A percentile compares a stretch with the other conserved stretches of the same genome.
Conservation (phyloP, 495 filamentous ascomycete species). For the Daldinia bambusicola region DNA sequence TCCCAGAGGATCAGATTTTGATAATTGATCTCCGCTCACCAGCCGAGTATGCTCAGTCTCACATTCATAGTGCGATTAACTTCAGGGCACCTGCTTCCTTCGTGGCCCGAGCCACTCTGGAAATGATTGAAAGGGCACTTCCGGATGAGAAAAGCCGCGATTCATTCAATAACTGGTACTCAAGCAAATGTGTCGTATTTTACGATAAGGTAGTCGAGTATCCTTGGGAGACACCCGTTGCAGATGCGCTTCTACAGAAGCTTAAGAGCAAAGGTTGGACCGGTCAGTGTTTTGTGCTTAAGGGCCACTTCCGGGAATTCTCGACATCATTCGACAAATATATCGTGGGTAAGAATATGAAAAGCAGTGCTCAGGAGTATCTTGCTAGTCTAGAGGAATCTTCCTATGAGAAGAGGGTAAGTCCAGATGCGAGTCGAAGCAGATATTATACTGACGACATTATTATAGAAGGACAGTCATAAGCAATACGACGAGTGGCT, state of each 20-base stretch:
- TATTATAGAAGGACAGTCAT: constrained; percentile 51
- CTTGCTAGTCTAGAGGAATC: constrained; percentile 51
- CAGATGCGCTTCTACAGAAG: constrained; percentile 53
- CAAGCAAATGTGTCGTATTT: constrained; percentile 59
- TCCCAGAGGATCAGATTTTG: constrained; percentile 54
- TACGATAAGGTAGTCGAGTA: constrained; percentile 59
- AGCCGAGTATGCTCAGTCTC: constrained; percentile 57
- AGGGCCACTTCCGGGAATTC: constrained; percentile 62
- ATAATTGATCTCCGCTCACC: constrained; percentile 58
- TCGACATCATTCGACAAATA: constrained; percentile 58
- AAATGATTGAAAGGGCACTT: constrained; percentile 61
- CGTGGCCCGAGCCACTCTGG: constrained; percentile 53
- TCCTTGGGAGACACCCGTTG: constrained; percentile 59
- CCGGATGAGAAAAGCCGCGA: constrained; percentile 56
- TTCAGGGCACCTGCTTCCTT: constrained; percentile 57
- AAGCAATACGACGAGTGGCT: constrained; percentile 54
- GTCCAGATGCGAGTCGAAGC: neutral
- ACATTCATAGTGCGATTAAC: constrained; percentile 60
- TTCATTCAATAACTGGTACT: constrained; percentile 57
- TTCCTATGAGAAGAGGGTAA: constrained; percentile 48
- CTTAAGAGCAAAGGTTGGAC: constrained; percentile 55
- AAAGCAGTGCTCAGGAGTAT: constrained; percentile 54
- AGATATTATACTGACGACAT: neutral
- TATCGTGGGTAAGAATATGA: constrained; percentile 55
- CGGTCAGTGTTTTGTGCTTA: constrained; percentile 59